A percentile compares a stretch with the other conserved stretches of the same genome.
phyloP scores from a whole-genome alignment of 2,329 filamentous ascomycete species.

The Microsporum audouinii region DNA sequence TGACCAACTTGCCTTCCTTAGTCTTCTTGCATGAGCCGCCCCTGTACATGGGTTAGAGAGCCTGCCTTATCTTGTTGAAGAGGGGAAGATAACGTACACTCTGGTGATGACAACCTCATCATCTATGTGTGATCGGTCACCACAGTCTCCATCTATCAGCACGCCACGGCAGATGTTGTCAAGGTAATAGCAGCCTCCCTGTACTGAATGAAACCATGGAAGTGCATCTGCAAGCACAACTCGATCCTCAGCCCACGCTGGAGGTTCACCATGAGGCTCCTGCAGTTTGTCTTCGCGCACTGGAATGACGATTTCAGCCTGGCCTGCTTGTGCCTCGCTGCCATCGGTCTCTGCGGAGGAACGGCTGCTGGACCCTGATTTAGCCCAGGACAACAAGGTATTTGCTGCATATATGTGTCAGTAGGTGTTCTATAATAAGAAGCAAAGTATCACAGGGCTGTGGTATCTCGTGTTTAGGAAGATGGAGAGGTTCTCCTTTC shows the following conservation, averaged over 20 bases:
- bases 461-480: background rate
- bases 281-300: background rate
- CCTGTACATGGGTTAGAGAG: background rate
- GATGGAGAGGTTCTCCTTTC: background rate
- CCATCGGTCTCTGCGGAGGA: background rate
- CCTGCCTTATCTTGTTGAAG: background rate
- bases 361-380: background rate
- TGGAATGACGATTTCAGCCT: background rate
- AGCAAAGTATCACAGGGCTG: background rate
- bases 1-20: conserved; percentile 28
- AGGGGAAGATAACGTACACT: conserved; percentile 36
- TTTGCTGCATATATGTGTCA: background rate
- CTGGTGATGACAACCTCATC: conserved; percentile 53
- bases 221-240: conserved; percentile 54
- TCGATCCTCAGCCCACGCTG: conserved; percentile 47
- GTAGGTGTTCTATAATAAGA: background rate
- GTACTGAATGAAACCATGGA: conserved; percentile 50
- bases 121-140: conserved; percentile 47
- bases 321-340: background rate
- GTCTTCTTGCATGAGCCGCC: conserved; percentile 7
- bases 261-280: conserved; percentile 28
- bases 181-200: conserved; percentile 47
- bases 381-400: background rate
- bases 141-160: conserved; percentile 47
- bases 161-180: conserved; percentile 44